Base-by-base conservation (phyloP, 495 filamentous ascomycete genomes). In the Diplogelasinospora grovesii region DNA sequence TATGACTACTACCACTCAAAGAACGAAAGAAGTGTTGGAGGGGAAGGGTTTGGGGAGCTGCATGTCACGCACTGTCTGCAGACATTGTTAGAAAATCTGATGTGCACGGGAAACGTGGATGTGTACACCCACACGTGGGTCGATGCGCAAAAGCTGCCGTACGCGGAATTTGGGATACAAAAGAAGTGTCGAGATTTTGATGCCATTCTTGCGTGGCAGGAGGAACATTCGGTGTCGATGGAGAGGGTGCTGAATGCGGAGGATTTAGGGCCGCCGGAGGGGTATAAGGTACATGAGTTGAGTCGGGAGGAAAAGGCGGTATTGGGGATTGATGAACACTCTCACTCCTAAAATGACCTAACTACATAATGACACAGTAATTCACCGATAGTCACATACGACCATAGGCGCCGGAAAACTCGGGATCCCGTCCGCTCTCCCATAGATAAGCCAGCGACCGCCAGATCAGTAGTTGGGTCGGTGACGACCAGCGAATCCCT, bases 381-480 rank as follows among this genome's bases (percentile, higher is more conserved):
- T n/a, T n/a, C n/a, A n/a, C n/a, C n/a, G n/a, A n/a, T n/a, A n/a
- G n/a, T n/a, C 34, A 62, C 59, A 62, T 70, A 68, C 66, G 66
- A 68, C 65, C 67, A 69, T 54, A 70, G 43, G 55, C 50, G 49
- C 23, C 51, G 46, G 68, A 69, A 41, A 59, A 62, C 49, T 61
- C 64, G 68, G 65, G 61, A 64, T 66, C 66, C 68, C 67, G 67
- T 71, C 65, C 65, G 68, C 64, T 70, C 67, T 65, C 62, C 64
- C 68, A 54, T 68, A 61, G 41, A 49, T 39, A 49, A 45, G 29
- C 41, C 30, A 40, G 45, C 15, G 43, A 57, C 50, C 34, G 57
- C 57, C 46, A 28, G 52, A 62, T 45, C 48, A 68, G 64, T 66
- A 68, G 53, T 60, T 58, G 58, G 60, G 59, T 63, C 53, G 61